Conservation (phyloP, 108 stramenopile genomes). For the Nitzschia sp. region DNA sequence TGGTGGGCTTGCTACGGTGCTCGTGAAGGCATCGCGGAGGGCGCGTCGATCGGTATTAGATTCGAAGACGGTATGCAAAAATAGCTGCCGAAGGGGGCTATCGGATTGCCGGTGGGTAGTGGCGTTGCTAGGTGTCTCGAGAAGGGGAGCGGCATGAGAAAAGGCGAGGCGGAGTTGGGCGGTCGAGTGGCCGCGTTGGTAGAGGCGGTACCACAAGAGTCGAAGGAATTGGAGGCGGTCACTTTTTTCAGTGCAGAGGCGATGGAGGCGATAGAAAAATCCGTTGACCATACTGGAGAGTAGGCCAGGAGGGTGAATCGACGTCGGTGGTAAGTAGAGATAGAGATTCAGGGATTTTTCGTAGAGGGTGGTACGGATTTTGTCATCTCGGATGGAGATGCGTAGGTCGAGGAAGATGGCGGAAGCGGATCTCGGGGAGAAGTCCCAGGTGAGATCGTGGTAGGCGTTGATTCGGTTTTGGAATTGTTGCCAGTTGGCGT, state of each 20-base stretch:
- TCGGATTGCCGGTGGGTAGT: no score
- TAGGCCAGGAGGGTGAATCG: neutral
- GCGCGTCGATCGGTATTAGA: no score
- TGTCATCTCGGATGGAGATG: neutral
- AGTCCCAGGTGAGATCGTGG: neutral
- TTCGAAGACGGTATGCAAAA: no score
- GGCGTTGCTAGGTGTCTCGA: no score
- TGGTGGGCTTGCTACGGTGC: no score
- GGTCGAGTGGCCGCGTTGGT: no score
- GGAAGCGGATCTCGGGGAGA: neutral
- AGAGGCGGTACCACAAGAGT: no score
- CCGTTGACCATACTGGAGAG: neutral
- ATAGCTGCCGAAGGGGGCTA: no score
- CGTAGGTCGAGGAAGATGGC: neutral
- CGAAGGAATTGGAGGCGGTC: no score
- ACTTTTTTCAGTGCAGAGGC: neutral
- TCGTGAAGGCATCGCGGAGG: no score
- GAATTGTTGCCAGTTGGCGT: neutral
- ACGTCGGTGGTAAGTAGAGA: neutral
- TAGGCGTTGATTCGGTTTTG: neutral
- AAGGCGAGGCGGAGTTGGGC: no score
- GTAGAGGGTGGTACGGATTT: neutral
- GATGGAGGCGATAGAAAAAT: neutral
- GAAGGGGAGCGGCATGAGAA: no score
- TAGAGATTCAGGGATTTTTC: slow-evolving; percentile 7